Percentiles rank a stretch among this genome's conserved stretches.
Evolutionary conservation across 768 basidiomycete species (phyloP).

Genomic region (Pleurotus sapidus): DNA sequence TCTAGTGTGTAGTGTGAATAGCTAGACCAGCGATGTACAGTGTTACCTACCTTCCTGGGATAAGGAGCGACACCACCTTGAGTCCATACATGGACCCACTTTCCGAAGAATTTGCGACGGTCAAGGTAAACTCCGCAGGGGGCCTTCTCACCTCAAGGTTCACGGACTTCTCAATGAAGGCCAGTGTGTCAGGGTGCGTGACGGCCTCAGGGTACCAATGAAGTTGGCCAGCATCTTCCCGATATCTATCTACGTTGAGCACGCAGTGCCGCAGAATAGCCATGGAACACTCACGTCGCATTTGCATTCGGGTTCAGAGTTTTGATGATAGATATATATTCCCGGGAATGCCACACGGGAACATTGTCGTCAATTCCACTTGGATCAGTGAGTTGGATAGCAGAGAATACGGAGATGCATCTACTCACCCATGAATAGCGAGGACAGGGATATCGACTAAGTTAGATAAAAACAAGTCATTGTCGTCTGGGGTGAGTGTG

Average conservation of each 20-base stretch:
- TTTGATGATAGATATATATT: conserved; percentile 55
- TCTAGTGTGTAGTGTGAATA: background rate
- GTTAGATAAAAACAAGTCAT: conserved; percentile 84
- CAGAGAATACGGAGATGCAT: background rate
- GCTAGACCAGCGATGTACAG: background rate
- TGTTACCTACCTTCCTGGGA: conserved; percentile 64
- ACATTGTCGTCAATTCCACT: conserved; percentile 86
- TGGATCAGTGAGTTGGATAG: background rate
- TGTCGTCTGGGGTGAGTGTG: conserved; percentile 80
- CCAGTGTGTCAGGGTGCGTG: conserved; percentile 47
- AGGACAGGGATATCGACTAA: conserved; percentile 65
- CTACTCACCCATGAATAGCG: conserved; percentile 72
- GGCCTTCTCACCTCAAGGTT: background rate
- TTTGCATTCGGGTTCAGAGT: conserved; percentile 54
- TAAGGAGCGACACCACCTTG: conserved; percentile 50
- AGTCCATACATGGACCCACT: conserved; percentile 72
- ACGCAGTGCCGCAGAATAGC: background rate
- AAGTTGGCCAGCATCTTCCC: conserved; percentile 57
- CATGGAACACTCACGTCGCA: conserved; percentile 38
- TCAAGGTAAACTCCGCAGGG: conserved; percentile 59
- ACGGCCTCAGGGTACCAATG: conserved; percentile 75
- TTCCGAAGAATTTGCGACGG: conserved; percentile 66
- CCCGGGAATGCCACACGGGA: conserved; percentile 81
- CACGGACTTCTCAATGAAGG: conserved; percentile 40
- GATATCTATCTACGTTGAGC: conserved; percentile 37